These are phyloP conservation scores for Catharanthus roseus DNA, from an alignment of 257 asterid species.

Conservation along the genomic window DNA sequence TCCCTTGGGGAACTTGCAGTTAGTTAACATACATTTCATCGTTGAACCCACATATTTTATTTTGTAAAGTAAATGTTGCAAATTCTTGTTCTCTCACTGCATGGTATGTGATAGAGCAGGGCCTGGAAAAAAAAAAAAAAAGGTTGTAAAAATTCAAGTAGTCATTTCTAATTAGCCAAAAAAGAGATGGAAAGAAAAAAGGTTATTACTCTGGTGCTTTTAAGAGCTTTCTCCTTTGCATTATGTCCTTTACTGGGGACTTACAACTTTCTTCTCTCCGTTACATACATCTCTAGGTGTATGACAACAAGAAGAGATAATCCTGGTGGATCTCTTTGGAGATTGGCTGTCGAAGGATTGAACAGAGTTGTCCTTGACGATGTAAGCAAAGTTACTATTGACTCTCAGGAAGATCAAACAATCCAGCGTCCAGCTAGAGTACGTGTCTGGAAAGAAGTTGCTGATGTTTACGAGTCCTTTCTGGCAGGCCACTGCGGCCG, in stretches of 20 bases:
- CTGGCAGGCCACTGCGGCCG: conserved; percentile 96
- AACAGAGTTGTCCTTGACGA: conserved; percentile 62
- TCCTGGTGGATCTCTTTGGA: conserved; percentile 95
- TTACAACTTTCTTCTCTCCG: conserved; percentile 12
- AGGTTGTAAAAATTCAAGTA: no score
- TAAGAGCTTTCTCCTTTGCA: background rate
- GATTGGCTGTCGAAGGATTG: conserved; percentile 85
- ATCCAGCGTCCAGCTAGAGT: conserved; percentile 52
- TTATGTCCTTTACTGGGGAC: conserved; percentile 1
- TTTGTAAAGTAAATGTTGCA: background rate
- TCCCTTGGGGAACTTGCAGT: background rate
- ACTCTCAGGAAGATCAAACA: conserved; percentile 29
- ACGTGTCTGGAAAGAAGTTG: conserved; percentile 90
- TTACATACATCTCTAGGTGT: conserved; percentile 49
- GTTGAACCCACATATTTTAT: background rate
- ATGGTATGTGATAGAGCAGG: background rate
- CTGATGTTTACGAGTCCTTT: conserved; percentile 84
- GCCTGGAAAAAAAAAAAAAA: no score
- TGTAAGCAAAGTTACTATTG: conserved; percentile 37
- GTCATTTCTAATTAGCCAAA: no score
- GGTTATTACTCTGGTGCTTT: background rate
- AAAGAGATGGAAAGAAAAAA: background rate
- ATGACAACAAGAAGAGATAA: conserved; percentile 95
- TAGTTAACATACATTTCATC: background rate
- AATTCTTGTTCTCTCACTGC: background rate